Conservation (phyloP, 1,284 basidiomycete genomes). For the Wallemia mellicola region DNA sequence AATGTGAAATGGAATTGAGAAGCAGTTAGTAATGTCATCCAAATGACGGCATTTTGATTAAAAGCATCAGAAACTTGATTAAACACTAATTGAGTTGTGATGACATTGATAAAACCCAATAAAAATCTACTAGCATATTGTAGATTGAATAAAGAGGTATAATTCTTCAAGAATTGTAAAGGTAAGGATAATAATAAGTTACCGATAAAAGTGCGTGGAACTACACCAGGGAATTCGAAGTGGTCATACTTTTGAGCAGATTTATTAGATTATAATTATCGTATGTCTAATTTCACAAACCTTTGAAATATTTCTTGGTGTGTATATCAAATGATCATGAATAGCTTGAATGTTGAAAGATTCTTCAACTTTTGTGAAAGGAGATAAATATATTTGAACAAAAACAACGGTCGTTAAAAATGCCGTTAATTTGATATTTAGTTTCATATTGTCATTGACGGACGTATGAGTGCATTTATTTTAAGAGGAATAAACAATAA, state of each 20-base stretch:
- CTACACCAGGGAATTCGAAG: slow-evolving; percentile 54
- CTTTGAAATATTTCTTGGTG: slow-evolving; percentile 20
- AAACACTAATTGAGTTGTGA: slow-evolving; percentile 12
- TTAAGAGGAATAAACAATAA: not conserved
- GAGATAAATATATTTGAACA: slow-evolving; percentile 40
- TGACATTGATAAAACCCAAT: slow-evolving; percentile 34
- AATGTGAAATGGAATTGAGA: slow-evolving; percentile 75
- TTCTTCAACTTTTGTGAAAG: slow-evolving; percentile 91
- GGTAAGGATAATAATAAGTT: slow-evolving; percentile 17
- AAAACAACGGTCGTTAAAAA: slow-evolving; percentile 28
- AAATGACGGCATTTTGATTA: not conserved
- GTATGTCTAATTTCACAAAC: too few species aligned
- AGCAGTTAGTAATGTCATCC: slow-evolving; percentile 27
- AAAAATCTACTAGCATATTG: slow-evolving; percentile 32
- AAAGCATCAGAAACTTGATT: not conserved
- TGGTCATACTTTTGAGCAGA: slow-evolving; percentile 79
- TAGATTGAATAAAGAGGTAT: slow-evolving; percentile 28
- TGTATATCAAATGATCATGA: slow-evolving; percentile 60
- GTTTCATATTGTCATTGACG: not conserved
- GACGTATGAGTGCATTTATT: too few species aligned
- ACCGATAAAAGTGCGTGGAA: slow-evolving; percentile 63
- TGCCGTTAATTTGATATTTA: slow-evolving; percentile 19
- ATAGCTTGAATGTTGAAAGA: slow-evolving; percentile 78
- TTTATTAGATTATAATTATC: too few species aligned
- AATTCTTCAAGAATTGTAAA: slow-evolving; percentile 13